Conservation (phyloP, 2,329 filamentous ascomycete genomes). For the Mollisia scopiformis region DNA sequence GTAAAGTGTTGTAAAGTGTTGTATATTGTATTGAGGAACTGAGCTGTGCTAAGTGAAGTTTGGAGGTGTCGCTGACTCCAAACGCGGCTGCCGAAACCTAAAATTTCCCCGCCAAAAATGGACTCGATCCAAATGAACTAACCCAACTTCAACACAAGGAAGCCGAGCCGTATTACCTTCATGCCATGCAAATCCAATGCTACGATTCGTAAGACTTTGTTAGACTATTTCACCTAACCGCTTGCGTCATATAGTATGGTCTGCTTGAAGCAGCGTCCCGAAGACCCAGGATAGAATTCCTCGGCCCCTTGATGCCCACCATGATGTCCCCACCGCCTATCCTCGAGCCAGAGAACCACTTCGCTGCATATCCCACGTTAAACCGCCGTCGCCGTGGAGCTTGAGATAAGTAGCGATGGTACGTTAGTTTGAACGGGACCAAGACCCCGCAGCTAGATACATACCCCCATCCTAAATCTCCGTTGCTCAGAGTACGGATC, state of each 20-base stretch:
- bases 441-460: conserved; percentile 19
- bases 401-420: neutral
- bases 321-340: conserved; percentile 2
- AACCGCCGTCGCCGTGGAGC: neutral
- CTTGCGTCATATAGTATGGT: neutral
- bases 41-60: neutral
- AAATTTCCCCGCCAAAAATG: neutral
- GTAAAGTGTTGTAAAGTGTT: neutral
- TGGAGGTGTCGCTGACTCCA: neutral
- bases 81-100: conserved; percentile 1
- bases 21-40: neutral
- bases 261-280: neutral
- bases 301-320: conserved; percentile 4
- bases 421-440: conserved; percentile 10
- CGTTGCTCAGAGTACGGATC: conserved; percentile 1
- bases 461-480: conserved; percentile 12
- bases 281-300: neutral
- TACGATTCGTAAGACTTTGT: neutral
- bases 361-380: conserved; percentile 5
- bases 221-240: neutral
- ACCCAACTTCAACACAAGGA: neutral
- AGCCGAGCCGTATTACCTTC: neutral
- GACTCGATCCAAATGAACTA: neutral
- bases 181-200: neutral
- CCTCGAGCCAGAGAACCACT: neutral